phyloP scores from a whole-genome alignment of 768 basidiomycete genomes.

The Strobilomyces confusus region DNA sequence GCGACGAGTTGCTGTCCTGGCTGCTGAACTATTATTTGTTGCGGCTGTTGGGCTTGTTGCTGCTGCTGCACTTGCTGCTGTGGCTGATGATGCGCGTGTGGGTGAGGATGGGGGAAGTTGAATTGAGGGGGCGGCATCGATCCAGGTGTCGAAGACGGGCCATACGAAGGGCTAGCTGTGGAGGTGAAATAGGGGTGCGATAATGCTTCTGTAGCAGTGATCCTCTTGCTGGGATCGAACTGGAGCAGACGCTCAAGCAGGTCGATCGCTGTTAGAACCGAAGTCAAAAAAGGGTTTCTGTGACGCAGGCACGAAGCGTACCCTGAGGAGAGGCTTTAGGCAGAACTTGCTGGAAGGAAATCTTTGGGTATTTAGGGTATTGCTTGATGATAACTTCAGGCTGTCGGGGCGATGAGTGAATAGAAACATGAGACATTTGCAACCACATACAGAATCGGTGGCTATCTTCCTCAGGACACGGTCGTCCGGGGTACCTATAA shows the following conservation, averaged over 20 bases:
- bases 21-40: slow-evolving; percentile 35
- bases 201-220: slow-evolving; percentile 88
- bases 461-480: slow-evolving; percentile 83
- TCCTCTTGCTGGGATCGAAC: slow-evolving; percentile 90
- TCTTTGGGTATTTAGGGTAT: slow-evolving; percentile 83
- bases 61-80: slow-evolving; percentile 42
- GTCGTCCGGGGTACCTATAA: slow-evolving; percentile 93
- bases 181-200: slow-evolving; percentile 88
- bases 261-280: slow-evolving; percentile 62
- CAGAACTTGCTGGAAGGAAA: slow-evolving; percentile 74
- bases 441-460: slow-evolving; percentile 71
- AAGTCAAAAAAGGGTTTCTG: slow-evolving; percentile 1
- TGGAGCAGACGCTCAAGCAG: slow-evolving; percentile 92
- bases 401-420: slow-evolving; percentile 34
- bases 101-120: slow-evolving; percentile 63
- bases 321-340: slow-evolving; percentile 86
- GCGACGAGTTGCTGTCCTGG: slow-evolving; percentile 37
- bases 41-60: slow-evolving; percentile 40
- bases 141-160: slow-evolving; percentile 38
- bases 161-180: slow-evolving; percentile 34
- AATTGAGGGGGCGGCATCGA: slow-evolving; percentile 67
- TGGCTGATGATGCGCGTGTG: slow-evolving; percentile 45
- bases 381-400: slow-evolving; percentile 82
- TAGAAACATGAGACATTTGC: not conserved
- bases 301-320: slow-evolving; percentile 23